Evolutionary conservation across 148 eudicot genomes (phyloP).

Genomic region (Tetragonia tetragonoides): DNA sequence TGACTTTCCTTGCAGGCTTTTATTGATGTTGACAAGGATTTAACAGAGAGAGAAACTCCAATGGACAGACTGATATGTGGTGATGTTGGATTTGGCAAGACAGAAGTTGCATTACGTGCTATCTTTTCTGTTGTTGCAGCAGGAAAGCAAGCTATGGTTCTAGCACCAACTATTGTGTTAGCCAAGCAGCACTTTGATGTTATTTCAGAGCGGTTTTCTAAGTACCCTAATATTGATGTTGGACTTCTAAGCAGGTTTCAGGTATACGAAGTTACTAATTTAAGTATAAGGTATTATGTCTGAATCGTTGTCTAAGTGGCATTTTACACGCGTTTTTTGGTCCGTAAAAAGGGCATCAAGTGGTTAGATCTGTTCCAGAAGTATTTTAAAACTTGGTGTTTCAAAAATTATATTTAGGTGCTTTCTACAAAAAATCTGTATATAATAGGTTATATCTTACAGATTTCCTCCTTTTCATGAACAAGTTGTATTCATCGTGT

Average conservation of each 20-base stretch:
- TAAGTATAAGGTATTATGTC: not conserved
- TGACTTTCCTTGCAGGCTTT: constrained; percentile 70
- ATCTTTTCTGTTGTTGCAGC: constrained; percentile 84
- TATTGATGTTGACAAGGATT: constrained; percentile 89
- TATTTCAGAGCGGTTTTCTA: constrained; percentile 72
- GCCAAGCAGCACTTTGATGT: constrained; percentile 95
- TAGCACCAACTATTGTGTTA: constrained; percentile 94
- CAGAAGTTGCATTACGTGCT: constrained; percentile 97
- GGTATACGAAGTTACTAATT: constrained; percentile 41
- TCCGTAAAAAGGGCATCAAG: no score
- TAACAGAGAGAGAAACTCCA: constrained; percentile 91
- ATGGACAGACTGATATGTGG: constrained; percentile 98
- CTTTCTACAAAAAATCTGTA: no score
- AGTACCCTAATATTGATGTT: constrained; percentile 56
- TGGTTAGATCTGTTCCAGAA: no score
- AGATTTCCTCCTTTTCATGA: not conserved
- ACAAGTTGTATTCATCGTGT: not conserved
- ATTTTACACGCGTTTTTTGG: no score
- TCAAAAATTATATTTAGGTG: no score
- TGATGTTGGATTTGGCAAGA: constrained; percentile 98
- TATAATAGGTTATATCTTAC: no score
- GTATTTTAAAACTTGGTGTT: no score
- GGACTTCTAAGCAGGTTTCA: constrained; percentile 97
- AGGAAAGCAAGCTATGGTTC: constrained; percentile 95
- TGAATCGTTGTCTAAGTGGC: no score